These are phyloP conservation scores for Omphalotus olearius DNA, from an alignment of 1,284 basidiomycete species.

Conservation along the genomic window DNA sequence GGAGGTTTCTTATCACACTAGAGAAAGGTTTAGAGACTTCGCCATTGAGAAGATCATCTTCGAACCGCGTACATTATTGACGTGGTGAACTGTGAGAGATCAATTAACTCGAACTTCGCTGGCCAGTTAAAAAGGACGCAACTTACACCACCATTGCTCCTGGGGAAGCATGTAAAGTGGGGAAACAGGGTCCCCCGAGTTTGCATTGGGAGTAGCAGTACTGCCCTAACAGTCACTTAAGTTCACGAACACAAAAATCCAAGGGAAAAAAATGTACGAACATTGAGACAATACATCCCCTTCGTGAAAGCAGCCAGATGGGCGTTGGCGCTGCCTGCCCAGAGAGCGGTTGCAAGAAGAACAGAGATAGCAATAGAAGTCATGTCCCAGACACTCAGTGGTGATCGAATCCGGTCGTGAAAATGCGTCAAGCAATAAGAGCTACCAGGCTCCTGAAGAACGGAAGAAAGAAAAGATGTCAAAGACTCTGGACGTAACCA, in stretches of 20 bases:
- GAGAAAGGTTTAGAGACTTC: neutral
- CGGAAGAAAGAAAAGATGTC: no score
- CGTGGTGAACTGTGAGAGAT: constrained; percentile 5
- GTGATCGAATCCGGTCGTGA: neutral
- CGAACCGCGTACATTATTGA: constrained; percentile 1
- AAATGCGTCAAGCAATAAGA: neutral
- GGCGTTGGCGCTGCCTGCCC: constrained; percentile 1
- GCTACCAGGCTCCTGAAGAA: neutral
- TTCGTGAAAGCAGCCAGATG: constrained; percentile 7
- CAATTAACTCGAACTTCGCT: no score
- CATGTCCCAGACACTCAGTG: neutral
- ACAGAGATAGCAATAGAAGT: neutral
- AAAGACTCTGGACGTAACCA: no score
- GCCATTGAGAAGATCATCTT: neutral
- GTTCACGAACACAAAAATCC: neutral
- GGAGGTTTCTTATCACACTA: constrained; percentile 43
- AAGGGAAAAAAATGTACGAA: neutral
- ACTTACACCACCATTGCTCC: constrained; percentile 11
- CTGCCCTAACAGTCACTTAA: neutral
- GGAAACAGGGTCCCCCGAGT: constrained; percentile 6
- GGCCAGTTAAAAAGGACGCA: neutral
- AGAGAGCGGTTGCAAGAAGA: neutral
- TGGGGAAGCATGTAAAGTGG: constrained; percentile 7
- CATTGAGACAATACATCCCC: constrained; percentile 11
- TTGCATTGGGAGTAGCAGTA: neutral